These are phyloP conservation scores for Labyrinthula sp. DNA, from an alignment of 352 stramenopile genomes.

Conservation along the genomic window DNA sequence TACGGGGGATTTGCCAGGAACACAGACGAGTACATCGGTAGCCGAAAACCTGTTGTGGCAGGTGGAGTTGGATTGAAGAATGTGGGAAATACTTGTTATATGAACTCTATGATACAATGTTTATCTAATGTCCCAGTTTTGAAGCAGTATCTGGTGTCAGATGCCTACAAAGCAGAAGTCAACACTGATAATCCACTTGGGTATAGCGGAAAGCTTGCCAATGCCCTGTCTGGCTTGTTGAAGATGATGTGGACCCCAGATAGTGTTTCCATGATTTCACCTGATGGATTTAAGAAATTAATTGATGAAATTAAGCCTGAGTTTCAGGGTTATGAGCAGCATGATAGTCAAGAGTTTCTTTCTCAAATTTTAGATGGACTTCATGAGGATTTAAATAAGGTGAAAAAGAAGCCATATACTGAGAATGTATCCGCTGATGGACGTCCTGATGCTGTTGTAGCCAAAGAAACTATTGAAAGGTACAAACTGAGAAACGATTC, in stretches of 20 bases:
- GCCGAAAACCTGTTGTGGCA: constrained; percentile 8
- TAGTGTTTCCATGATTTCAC: constrained; percentile 1
- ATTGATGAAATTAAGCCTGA: constrained; percentile 38
- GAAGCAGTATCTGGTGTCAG: constrained; percentile 31
- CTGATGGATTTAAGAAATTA: constrained; percentile 15
- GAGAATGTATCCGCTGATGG: constrained; percentile 47
- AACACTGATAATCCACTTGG: constrained; percentile 33
- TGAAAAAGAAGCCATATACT: constrained; percentile 54
- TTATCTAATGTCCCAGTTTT: constrained; percentile 38
- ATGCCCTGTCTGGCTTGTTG: constrained; percentile 49
- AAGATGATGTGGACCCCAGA: constrained; percentile 44
- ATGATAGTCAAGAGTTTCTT: constrained; percentile 65
- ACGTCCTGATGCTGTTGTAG: constrained; percentile 44
- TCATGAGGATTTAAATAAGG: constrained; percentile 62
- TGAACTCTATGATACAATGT: constrained; percentile 61
- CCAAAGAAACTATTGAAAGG: constrained; percentile 48
- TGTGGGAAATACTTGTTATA: constrained; percentile 56
- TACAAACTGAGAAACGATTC: constrained; percentile 57
- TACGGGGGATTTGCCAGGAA: no score
- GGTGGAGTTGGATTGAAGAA: constrained; percentile 49
- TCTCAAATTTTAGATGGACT: constrained; percentile 61
- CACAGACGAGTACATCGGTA: no score
- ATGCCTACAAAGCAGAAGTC: constrained; percentile 6
- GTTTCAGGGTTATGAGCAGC: constrained; percentile 60
- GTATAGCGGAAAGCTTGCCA: constrained; percentile 27